A percentile compares a stretch with the other conserved stretches of the same genome.
Evolutionary conservation across 108 stramenopile genomes (phyloP).

Genomic region (Pseudonitzschia multistriata): DNA sequence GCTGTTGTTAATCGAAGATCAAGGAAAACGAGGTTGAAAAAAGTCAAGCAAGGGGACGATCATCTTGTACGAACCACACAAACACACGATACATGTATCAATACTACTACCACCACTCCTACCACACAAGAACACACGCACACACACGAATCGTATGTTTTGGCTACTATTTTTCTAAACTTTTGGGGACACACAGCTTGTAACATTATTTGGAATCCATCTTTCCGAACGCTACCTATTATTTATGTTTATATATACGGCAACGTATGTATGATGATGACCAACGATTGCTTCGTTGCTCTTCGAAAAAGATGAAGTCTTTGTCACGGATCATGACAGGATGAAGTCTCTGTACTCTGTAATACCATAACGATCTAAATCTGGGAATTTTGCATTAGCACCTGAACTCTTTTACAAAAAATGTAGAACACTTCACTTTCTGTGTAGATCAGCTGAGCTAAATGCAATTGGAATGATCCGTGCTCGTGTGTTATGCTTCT

Average conservation of each 20-base stretch:
- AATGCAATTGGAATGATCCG: too few species aligned
- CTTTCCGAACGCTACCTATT: conserved; percentile 6
- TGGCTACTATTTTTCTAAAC: conserved; percentile 10
- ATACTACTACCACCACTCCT: conserved; percentile 8
- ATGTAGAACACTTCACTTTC: too few species aligned
- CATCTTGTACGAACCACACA: conserved; percentile 14
- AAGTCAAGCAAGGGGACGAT: conserved; percentile 11
- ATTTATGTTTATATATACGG: conserved; percentile 11
- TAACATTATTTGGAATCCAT: conserved; percentile 9
- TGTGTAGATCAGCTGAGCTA: too few species aligned
- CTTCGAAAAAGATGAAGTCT: conserved; percentile 1
- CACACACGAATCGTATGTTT: conserved; percentile 16
- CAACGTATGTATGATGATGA: background rate
- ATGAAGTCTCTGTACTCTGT: conserved; percentile 16
- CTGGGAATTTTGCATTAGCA: conserved; percentile 12
- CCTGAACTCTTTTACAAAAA: background rate
- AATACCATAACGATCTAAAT: conserved; percentile 10
- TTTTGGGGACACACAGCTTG: conserved; percentile 9
- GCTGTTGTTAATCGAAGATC: conserved; percentile 2
- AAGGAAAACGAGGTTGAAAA: conserved; percentile 13
- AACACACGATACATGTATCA: conserved; percentile 13
- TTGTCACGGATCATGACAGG: conserved; percentile 8
- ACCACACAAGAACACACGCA: conserved; percentile 11
- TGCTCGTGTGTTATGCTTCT: too few species aligned
- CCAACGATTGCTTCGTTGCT: conserved; percentile 16